Evolutionary conservation across 495 filamentous ascomycete species (phyloP), one percentile per base, ranked within the genome.

Genomic region (Xylaria venustula): DNA sequence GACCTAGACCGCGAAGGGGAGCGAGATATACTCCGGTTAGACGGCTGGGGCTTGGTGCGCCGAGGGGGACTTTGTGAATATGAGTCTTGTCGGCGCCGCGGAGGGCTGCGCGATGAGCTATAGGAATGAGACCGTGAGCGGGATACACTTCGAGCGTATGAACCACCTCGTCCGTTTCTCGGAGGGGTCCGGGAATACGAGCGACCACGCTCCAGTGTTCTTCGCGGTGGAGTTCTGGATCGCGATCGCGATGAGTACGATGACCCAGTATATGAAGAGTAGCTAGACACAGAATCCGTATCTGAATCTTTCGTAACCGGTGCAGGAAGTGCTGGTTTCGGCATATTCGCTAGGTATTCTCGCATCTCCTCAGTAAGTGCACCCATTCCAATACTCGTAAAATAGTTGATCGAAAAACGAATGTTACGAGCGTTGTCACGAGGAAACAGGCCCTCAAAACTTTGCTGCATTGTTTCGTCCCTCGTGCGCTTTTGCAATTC

Each of bases 381-480:
- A 73, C 94, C 94, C 88, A 99, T 92, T 60, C 92, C 91, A 71
- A 99, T 93, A 65, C 90, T 91, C 7, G 94, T 99, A 74, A 98
- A 98, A 77, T 96, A 99, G 73, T 99, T 99, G 85, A 98, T 95
- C 19, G 93, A 90, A 80, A 99, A 99, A 44, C 94, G 87, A 14
- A 91, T 93, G 73, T 96, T 91, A 58, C 89, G 85, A 7, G 91
- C 86, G 67, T 93, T 90, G 68, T 97, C 91, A 34, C 74, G 87
- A 0, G 94, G 95, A 83, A 99, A 99, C 8, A 99, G 76, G 51
- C 95, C 93, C 28, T 88, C 83, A 60, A 95, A 88, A 67, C 85
- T 89, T 47, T 90, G 85, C 55, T 88, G 88, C 14, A 97, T 79
- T 30, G 86, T 79, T 14, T 92, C 87, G 63, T 96, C 91, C 67